Evolutionary conservation across 2,329 filamentous ascomycete species (phyloP), one percentile per base, ranked within the genome.

Genomic region (Xylariaceae sp.): DNA sequence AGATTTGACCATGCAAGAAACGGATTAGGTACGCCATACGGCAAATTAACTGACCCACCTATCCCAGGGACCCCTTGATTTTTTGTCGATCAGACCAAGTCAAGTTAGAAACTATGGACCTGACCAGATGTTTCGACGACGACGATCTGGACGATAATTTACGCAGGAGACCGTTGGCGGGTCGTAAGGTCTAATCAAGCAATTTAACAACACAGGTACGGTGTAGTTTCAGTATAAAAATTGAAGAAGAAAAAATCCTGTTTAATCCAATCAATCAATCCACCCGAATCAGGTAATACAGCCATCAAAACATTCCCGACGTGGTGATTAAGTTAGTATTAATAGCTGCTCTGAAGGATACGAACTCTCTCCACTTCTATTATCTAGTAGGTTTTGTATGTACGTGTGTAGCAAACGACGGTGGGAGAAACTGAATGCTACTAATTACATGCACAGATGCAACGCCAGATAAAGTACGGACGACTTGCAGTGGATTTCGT

Each of bases 211-310:
- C 26, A 37, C 29, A 4, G 23, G 4, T 26, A 9, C 23, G 9
- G n/a, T n/a, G n/a, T n/a, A n/a, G n/a, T n/a, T n/a, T n/a, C n/a
- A n/a, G n/a, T n/a, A n/a, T n/a, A n/a, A n/a, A n/a, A n/a, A n/a
- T n/a, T n/a, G n/a, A n/a, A n/a, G n/a, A n/a, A n/a, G n/a, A n/a
- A n/a, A n/a, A n/a, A n/a, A n/a, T n/a, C n/a, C n/a, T n/a, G n/a
- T n/a, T n/a, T n/a, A n/a, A n/a, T 51, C 44, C 47, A 50, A 46
- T 48, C 19, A 51, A 46, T 60, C 57, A 59, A 60, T 60, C 60
- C 60, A 62, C 60, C 50, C 52, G 49, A 56, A 50, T 62, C 57
- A 54, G 54, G 54, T 12, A 37, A 3, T 37, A 16, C 32, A 16
- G 32, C 5, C 7, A 4, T 12, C 14, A 4, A 37, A 37, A 37